These are phyloP conservation scores for Citrus australasica DNA, from an alignment of 345 rosid genomes.

Conservation along the genomic window DNA sequence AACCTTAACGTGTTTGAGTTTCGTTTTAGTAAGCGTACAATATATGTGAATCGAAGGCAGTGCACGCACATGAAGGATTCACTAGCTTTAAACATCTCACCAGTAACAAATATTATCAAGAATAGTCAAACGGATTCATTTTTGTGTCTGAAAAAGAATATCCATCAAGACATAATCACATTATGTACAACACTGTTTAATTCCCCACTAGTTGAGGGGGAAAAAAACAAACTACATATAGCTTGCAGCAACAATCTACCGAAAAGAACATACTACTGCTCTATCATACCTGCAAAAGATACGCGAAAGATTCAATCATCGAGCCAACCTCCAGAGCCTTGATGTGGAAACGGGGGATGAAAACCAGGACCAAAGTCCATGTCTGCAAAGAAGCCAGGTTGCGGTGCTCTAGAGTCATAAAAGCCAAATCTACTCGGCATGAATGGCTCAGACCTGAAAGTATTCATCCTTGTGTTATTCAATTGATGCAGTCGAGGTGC, in stretches of 20 bases:
- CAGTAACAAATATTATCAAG: too few relatives aligned
- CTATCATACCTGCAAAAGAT: not conserved
- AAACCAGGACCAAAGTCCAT: conserved; percentile 55
- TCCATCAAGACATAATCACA: too few relatives aligned
- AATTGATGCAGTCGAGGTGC: conserved; percentile 57
- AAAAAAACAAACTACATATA: too few relatives aligned
- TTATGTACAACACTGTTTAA: too few relatives aligned
- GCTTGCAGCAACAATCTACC: not conserved
- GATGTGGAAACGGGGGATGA: conserved; percentile 23
- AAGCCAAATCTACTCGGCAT: conserved; percentile 12
- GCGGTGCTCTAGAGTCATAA: conserved; percentile 23
- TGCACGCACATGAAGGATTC: not conserved
- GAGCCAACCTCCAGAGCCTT: conserved; percentile 61
- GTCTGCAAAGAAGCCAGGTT: conserved; percentile 15
- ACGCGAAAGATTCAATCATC: conserved; percentile 38
- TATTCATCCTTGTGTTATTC: conserved; percentile 40
- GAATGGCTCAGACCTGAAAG: conserved; percentile 34
- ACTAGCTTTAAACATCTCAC: too few relatives aligned
- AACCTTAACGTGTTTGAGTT: not conserved
- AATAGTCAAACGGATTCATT: too few relatives aligned
- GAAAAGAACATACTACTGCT: not conserved
- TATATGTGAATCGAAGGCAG: not conserved
- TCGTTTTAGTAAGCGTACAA: not conserved
- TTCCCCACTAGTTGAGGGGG: too few relatives aligned
- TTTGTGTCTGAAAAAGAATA: too few relatives aligned